Base-by-base conservation (phyloP, 176 grass and related monocot species). In the Cenchrus americanus region DNA sequence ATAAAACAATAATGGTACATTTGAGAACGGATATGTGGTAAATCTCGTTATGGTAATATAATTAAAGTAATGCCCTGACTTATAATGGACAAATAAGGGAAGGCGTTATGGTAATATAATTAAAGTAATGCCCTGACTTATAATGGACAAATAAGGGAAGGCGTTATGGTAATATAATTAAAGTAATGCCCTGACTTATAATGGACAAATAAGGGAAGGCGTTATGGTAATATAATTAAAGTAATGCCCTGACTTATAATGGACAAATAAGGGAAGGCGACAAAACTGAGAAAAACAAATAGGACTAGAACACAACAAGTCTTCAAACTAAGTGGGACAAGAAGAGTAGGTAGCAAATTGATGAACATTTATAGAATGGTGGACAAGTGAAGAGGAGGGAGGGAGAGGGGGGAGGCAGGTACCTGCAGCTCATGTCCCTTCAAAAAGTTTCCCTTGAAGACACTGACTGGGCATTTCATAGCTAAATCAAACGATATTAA, bases 401-500 rank as follows among this genome's bases (percentile, higher is more conserved):
- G 49, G 49, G 49, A 51, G 49, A 51, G 22, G 59, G 23, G 49
- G 14, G 49, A 51, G 22, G 59, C 10, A n/a, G 14, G 58, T 21
- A 62, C 24, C 23, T 63, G 51, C 51, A 75, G 21, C 9, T 59
- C 87, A 71, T 85, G n/a, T 82, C 49, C n/a, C 55, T 79, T 86
- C 43, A 11, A 69, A 76, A 22, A 57, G 22, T 86, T 86, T 47
- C 88, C 90, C 62, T 87, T 84, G 27, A 60, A 87, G 21, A 92
- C 66, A 89, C 32, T 67, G 14, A 17, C 63, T 1, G 90, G 88
- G 77, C 92, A 94, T 65, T 90, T 90, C 26, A 66, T 18, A 85
- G 92, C 92, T 22, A 97, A 84, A 82, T 97, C 90, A 70, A 85
- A 73, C 26, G 94, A 94, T 73, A 97, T 90, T 54, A 89, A 79